Evolutionary conservation across 2,329 filamentous ascomycete genomes (phyloP).

Genomic region (Cercospora berteroae): DNA sequence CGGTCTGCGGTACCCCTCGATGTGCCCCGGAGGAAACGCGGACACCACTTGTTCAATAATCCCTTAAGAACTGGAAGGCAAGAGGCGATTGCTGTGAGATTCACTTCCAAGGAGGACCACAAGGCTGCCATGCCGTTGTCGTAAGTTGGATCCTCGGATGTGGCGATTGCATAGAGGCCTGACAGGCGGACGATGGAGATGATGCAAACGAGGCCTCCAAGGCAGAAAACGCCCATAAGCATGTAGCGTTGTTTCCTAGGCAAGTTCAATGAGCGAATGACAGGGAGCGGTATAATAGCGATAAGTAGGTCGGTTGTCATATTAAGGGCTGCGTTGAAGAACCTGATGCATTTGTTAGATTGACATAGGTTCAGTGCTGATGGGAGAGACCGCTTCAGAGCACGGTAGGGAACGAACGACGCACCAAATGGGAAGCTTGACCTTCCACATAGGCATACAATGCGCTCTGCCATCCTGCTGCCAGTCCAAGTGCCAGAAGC

Average conservation of each 20-base stretch:
- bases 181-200: conserved; percentile 10
- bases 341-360: no score
- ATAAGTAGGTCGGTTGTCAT: background rate
- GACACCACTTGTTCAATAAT: conserved; percentile 2
- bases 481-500: conserved; percentile 13
- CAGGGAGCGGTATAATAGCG: background rate
- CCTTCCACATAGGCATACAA: conserved; percentile 6
- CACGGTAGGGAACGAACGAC: no score
- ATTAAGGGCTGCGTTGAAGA: conserved; percentile 3
- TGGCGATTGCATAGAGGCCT: conserved; percentile 6
- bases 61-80: conserved; percentile 8
- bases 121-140: conserved; percentile 8
- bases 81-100: conserved; percentile 2
- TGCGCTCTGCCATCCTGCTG: conserved; percentile 1
- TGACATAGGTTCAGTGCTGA: no score
- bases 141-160: background rate
- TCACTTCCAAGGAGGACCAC: conserved; percentile 1
- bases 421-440: conserved; percentile 4
- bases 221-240: conserved; percentile 5
- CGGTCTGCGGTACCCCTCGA: background rate
- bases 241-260: conserved; percentile 1
- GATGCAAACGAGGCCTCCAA: conserved; percentile 7
- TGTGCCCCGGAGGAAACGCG: background rate
- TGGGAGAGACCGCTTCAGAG: no score
- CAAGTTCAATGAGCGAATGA: background rate